phyloP scores from a whole-genome alignment of 345 rosid genomes.

The Psidium guajava region DNA sequence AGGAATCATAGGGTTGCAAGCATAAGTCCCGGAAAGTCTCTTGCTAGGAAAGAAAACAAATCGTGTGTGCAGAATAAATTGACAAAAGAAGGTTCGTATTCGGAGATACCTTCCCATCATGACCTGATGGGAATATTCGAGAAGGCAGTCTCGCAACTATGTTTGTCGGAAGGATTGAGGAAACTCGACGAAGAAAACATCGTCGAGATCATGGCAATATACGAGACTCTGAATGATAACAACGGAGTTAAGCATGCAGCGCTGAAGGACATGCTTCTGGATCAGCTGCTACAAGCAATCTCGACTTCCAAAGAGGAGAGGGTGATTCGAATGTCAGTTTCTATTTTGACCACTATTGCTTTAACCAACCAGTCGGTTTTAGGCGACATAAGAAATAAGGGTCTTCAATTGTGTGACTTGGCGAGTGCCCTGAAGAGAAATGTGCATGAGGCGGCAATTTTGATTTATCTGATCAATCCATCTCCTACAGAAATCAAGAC shows the following conservation, averaged over 20 bases:
- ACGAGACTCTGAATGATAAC: constrained; percentile 47
- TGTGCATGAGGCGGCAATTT: constrained; percentile 73
- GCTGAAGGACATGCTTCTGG: constrained; percentile 62
- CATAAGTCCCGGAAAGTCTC: constrained; percentile 4
- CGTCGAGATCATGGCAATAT: constrained; percentile 48
- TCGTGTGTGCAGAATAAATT: constrained; percentile 1
- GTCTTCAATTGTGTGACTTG: constrained; percentile 46
- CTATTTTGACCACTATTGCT: constrained; percentile 50
- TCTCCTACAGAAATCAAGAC: constrained; percentile 74
- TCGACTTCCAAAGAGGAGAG: constrained; percentile 65
- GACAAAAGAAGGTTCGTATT: constrained; percentile 5
- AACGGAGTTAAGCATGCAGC: constrained; percentile 50
- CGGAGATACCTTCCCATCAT: constrained; percentile 6
- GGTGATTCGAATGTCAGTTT: constrained; percentile 53
- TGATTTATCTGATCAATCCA: constrained; percentile 71
- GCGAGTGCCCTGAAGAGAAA: constrained; percentile 65
- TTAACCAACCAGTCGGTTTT: constrained; percentile 42
- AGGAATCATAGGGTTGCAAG: constrained; percentile 1
- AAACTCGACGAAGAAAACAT: constrained; percentile 45
- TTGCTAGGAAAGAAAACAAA: constrained; percentile 16
- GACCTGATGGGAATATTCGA: constrained; percentile 46
- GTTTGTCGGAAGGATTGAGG: constrained; percentile 36
- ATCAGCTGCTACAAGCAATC: constrained; percentile 58
- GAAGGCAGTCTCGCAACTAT: constrained; percentile 39
- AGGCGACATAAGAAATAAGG: constrained; percentile 61